Evolutionary conservation across 2,329 filamentous ascomycete genomes (phyloP).

Genomic region (Monilinia aucupariae): DNA sequence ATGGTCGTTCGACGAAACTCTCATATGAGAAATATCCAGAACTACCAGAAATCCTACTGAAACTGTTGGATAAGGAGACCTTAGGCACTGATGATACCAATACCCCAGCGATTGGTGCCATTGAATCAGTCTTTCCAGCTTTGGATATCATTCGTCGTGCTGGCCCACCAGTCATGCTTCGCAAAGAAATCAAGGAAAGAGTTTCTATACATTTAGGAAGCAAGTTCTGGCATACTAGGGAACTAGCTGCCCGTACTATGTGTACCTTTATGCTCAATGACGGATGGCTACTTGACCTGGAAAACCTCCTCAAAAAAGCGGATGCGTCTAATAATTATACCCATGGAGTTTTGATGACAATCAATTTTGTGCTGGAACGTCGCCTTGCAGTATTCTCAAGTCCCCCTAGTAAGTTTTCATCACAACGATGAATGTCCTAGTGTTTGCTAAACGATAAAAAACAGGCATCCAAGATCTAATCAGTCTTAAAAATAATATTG

Average conservation of each 20-base stretch:
- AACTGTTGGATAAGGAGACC: constrained; percentile 46
- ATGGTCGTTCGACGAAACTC: constrained; percentile 58
- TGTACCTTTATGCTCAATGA: constrained; percentile 55
- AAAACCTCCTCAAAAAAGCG: constrained; percentile 26
- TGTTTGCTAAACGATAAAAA: constrained; percentile 3
- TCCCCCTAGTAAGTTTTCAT: constrained; percentile 39
- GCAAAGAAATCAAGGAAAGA: constrained; percentile 49
- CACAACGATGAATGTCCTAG: neutral
- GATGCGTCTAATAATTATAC: constrained; percentile 45
- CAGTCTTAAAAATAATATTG: constrained; percentile 1
- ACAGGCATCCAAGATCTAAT: constrained; percentile 3
- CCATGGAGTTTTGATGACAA: constrained; percentile 53
- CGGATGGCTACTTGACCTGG: constrained; percentile 44
- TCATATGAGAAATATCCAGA: constrained; percentile 65
- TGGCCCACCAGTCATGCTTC: constrained; percentile 54
- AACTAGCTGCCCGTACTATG: constrained; percentile 71
- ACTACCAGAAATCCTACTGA: constrained; percentile 57
- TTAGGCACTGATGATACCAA: constrained; percentile 10
- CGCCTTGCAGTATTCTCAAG: constrained; percentile 43
- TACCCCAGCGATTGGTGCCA: constrained; percentile 39
- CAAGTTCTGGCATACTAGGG: constrained; percentile 72
- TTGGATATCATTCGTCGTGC: constrained; percentile 74
- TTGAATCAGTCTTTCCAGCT: constrained; percentile 74
- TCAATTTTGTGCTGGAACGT: constrained; percentile 53
- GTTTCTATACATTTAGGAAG: constrained; percentile 61